Conservation (phyloP, 2,329 filamentous ascomycete species). For the Podosphaera aphanis region DNA sequence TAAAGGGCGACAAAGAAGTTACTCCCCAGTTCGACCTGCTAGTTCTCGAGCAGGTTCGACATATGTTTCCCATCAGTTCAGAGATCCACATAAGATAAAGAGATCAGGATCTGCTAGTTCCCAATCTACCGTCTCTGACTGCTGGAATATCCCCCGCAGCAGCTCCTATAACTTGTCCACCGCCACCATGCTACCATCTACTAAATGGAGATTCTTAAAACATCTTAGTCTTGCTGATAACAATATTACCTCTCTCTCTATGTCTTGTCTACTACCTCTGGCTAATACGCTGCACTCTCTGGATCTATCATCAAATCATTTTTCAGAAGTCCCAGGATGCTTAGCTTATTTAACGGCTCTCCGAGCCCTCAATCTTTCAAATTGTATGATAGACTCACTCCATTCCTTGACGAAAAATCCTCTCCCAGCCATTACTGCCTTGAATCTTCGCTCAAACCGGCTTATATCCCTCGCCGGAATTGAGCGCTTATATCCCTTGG, state of each 20-base stretch:
- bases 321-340: conserved; percentile 83
- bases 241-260: conserved; percentile 56
- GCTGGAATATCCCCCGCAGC: conserved; percentile 36
- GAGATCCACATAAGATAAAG: conserved; percentile 48
- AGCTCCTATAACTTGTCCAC: conserved; percentile 60
- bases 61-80: conserved; percentile 29
- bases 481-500: conserved; percentile 68
- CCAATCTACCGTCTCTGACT: conserved; percentile 51
- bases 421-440: conserved; percentile 73
- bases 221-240: conserved; percentile 87
- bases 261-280: conserved; percentile 54
- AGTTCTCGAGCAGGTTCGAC: conserved; percentile 43
- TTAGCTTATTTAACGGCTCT: conserved; percentile 65
- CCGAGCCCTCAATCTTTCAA: conserved; percentile 78
- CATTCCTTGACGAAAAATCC: conserved; percentile 70
- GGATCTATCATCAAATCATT: conserved; percentile 78
- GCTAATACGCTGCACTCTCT: conserved; percentile 76
- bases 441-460: conserved; percentile 78
- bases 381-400: conserved; percentile 93
- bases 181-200: conserved; percentile 49
- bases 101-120: conserved; percentile 85
- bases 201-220: conserved; percentile 86
- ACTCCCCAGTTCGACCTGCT: conserved; percentile 54
- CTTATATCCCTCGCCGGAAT: conserved; percentile 72
- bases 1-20: conserved; percentile 39